A percentile compares a stretch with the other conserved stretches of the same genome.
Conservation (phyloP, 1,284 basidiomycete genomes). For the Thelephora terrestris region DNA sequence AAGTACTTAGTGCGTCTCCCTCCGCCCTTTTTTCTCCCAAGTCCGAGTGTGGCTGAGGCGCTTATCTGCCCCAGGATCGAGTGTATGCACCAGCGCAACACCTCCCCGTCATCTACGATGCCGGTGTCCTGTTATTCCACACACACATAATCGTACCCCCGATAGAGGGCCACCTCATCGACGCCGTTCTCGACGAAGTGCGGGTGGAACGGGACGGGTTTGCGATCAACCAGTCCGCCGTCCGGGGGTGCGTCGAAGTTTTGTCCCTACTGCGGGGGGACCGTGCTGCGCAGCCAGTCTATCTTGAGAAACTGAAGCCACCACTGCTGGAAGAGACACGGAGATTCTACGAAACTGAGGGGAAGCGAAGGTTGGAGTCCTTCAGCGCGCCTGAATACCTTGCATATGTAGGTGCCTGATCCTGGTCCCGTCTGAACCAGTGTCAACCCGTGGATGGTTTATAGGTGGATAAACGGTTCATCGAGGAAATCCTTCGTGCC, state of each 20-base stretch:
- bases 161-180: slow-evolving; percentile 76
- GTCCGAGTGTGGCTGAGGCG: too few relatives aligned
- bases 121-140: slow-evolving; percentile 80
- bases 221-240: slow-evolving; percentile 83
- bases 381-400: slow-evolving; percentile 84
- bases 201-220: slow-evolving; percentile 89
- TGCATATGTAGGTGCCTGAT: slow-evolving; percentile 45
- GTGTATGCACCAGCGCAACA: slow-evolving; percentile 66
- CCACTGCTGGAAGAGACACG: slow-evolving; percentile 72
- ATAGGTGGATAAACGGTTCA: slow-evolving; percentile 78
- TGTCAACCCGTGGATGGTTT: slow-evolving; percentile 11
- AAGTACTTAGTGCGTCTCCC: slow-evolving; percentile 84
- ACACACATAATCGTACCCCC: slow-evolving; percentile 76
- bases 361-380: slow-evolving; percentile 56
- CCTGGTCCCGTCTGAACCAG: background rate
- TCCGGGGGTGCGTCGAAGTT: slow-evolving; percentile 87
- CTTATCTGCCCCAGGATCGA: slow-evolving; percentile 62
- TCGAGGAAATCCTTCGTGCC: slow-evolving; percentile 81
- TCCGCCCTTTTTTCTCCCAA: too few relatives aligned
- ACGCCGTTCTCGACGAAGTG: slow-evolving; percentile 80
- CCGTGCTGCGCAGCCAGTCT: slow-evolving; percentile 54
- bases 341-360: slow-evolving; percentile 76
- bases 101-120: slow-evolving; percentile 75
- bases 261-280: slow-evolving; percentile 58
- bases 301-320: slow-evolving; percentile 82